Base-by-base conservation (phyloP, 2,329 filamentous ascomycete genomes). In the Exophiala bonariae region DNA sequence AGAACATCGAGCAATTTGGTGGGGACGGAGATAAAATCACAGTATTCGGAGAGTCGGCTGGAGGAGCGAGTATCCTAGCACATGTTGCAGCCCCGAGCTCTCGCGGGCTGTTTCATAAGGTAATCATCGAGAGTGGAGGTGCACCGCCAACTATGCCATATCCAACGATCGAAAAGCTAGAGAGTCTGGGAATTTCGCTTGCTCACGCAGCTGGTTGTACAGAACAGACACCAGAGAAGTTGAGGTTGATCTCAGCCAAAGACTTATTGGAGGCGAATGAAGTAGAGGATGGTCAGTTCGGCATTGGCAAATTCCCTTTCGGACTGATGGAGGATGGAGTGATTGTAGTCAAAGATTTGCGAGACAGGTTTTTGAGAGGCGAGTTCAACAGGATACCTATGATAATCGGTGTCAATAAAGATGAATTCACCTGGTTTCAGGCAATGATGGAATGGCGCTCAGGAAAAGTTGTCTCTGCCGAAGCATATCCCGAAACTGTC, bases 1-100 rank as follows among this genome's bases (percentile, higher is more conserved):
- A 75, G 19, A 85, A 85, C 62, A 78, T 83, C 44, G 73, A 63
- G 4, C 67, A 64, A 3, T 84, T 86, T 64, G 82, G 82, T 0
- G 83, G 82, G 2, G 77, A 86, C 57, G 69, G 69, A 2, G 63
- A 66, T 8, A 76, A 78, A 49, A 73, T 86, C 18, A 85, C 81
- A 1, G 60, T 84, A 16, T 44, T 50, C 37, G 51, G 51, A 7
- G 47, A 51, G 37, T 54, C 51, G 26, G 50, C 41, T 11, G 47
- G 50, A n/a, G 44, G 13, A 33, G 28, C 14, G 19, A 44, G 33
- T n/a, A 32, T 30, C 19, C 30, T 38, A 10, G 38, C 22, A 41
- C 39, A 36, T n/a, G 28, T 23, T 9, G 37, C 38, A 16, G 33
- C 44, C 16, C 44, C 44, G 1, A 13, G 31, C 10, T 44, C 41